Evolutionary conservation across 805 yeast genomes (phyloP).

Genomic region (Cyberlindnera americana): DNA sequence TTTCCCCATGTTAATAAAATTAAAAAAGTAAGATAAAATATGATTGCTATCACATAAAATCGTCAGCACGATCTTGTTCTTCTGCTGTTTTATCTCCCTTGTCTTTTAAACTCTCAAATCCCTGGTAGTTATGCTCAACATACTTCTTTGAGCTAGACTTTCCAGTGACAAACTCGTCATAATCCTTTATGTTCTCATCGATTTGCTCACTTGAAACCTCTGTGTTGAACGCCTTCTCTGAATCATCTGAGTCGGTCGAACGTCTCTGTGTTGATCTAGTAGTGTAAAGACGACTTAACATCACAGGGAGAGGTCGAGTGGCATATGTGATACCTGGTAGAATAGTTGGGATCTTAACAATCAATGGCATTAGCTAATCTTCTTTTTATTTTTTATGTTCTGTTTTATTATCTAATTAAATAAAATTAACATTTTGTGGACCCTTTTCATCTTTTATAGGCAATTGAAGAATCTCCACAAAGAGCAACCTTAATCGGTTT

Average conservation of each 20-base stretch:
- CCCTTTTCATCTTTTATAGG: no score
- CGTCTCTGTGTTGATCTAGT: constrained; percentile 1
- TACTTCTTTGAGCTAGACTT: constrained; percentile 3
- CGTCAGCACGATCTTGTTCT: constrained; percentile 27
- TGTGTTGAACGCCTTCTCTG: constrained; percentile 16
- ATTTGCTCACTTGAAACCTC: constrained; percentile 16
- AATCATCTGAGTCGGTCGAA: background rate
- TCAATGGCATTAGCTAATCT: background rate
- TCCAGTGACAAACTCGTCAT: constrained; percentile 11
- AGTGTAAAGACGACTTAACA: constrained; percentile 4
- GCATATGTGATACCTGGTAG: background rate
- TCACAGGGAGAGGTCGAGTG: background rate
- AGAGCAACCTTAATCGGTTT: no score
- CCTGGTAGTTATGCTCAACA: constrained; percentile 12
- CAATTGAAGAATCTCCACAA: no score
- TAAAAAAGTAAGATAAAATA: no score
- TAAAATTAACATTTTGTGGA: background rate
- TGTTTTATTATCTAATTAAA: background rate
- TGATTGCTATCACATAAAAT: constrained; percentile 21
- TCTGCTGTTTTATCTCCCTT: constrained; percentile 22
- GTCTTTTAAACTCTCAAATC: constrained; percentile 20
- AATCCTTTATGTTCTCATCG: constrained; percentile 7
- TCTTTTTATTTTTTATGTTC: background rate
- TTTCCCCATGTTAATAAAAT: no score
- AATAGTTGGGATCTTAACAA: background rate